These are phyloP conservation scores for Lophium mytilinum DNA, from an alignment of 495 filamentous ascomycete species.

Conservation along the genomic window DNA sequence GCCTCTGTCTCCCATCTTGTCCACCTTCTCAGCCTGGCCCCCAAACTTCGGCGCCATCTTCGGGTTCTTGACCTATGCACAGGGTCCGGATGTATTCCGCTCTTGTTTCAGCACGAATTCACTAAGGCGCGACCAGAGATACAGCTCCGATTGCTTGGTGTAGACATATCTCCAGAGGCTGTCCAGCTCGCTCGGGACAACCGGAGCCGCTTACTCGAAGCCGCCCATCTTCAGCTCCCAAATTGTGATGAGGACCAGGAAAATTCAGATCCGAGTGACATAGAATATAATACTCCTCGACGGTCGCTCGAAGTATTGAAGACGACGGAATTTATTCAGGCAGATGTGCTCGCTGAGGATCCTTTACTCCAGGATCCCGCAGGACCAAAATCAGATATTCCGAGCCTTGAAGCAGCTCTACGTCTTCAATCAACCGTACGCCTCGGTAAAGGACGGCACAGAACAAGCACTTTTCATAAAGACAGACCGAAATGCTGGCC, in stretches of 20 bases:
- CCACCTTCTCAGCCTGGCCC: constrained; percentile 4
- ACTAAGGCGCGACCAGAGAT: constrained; percentile 8
- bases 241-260: not conserved
- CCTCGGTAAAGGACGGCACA: no score
- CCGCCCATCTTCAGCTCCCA: not conserved
- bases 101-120: constrained; percentile 58
- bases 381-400: no score
- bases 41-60: constrained; percentile 28
- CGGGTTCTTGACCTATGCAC: constrained; percentile 79
- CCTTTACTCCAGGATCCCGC: no score
- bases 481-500: constrained; percentile 40
- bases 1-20: constrained; percentile 27
- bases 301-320: no score
- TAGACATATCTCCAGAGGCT: constrained; percentile 56
- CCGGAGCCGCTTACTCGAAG: not conserved
- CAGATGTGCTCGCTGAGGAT: no score
- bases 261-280: no score
- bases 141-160: constrained; percentile 34
- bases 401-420: no score
- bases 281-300: no score
- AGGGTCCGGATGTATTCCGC: constrained; percentile 82
- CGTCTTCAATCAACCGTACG: no score
- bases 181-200: constrained; percentile 46
- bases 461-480: not conserved
- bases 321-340: no score